Evolutionary conservation across 495 filamentous ascomycete genomes (phyloP).

Genomic region (Aspergillus cavernicola): DNA sequence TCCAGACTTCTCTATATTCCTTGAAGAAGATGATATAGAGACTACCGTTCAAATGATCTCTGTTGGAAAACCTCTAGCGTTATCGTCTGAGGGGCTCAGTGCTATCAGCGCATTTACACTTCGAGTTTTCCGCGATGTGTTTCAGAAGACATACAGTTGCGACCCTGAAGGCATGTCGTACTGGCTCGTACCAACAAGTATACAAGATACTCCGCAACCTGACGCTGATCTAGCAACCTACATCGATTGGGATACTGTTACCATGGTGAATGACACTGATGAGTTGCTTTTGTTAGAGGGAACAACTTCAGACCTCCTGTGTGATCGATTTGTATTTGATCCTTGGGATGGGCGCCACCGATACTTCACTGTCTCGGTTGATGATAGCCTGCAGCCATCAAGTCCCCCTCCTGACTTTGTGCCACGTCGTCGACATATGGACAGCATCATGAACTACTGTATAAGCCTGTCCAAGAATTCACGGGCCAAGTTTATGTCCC

Average conservation of each 20-base stretch:
- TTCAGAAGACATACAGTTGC: slow-evolving; percentile 76
- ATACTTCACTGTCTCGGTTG: slow-evolving; percentile 40
- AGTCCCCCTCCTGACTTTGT: slow-evolving; percentile 52
- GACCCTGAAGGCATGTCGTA: slow-evolving; percentile 68
- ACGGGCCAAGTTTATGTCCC: slow-evolving; percentile 34
- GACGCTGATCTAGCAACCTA: slow-evolving; percentile 21
- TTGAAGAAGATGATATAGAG: slow-evolving; percentile 56
- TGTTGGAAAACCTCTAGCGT: slow-evolving; percentile 35
- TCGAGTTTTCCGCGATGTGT: slow-evolving; percentile 76
- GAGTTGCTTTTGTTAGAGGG: slow-evolving; percentile 53
- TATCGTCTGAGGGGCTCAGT: slow-evolving; percentile 40
- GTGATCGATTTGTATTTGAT: slow-evolving; percentile 68
- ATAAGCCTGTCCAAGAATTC: slow-evolving; percentile 56
- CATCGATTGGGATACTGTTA: slow-evolving; percentile 66
- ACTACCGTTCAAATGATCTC: slow-evolving; percentile 52
- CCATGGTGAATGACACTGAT: slow-evolving; percentile 46
- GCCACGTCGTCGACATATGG: slow-evolving; percentile 46
- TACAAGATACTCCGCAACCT: neutral
- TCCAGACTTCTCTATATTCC: slow-evolving; percentile 67
- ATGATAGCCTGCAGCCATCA: slow-evolving; percentile 40
- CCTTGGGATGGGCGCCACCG: slow-evolving; percentile 62
- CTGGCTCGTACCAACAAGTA: slow-evolving; percentile 68
- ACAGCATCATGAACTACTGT: slow-evolving; percentile 64
- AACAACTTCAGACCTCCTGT: slow-evolving; percentile 53
- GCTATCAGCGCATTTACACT: slow-evolving; percentile 67